These are phyloP conservation scores for Neonectria faginata DNA, from an alignment of 2,329 filamentous ascomycete genomes.

Conservation along the genomic window DNA sequence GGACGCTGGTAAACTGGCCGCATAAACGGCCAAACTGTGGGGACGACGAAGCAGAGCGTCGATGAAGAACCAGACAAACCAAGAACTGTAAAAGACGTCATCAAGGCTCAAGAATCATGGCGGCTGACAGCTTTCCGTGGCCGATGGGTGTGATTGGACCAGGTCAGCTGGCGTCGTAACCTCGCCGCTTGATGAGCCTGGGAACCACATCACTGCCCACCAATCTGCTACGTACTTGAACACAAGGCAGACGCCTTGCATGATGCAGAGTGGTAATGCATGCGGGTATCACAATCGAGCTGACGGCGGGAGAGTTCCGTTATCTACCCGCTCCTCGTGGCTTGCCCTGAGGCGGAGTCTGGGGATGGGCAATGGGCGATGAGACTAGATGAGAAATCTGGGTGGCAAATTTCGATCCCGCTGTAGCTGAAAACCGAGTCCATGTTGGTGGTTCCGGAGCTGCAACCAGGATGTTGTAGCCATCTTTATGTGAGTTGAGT, in stretches of 20 bases:
- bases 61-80: not conserved
- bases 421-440: constrained; percentile 13
- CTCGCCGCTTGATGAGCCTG: constrained; percentile 31
- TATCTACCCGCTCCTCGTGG: constrained; percentile 1
- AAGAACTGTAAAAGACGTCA: constrained; percentile 9
- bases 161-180: constrained; percentile 29
- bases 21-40: constrained; percentile 20
- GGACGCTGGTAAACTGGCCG: not conserved
- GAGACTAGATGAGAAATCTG: constrained; percentile 8
- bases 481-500: not conserved
- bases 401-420: constrained; percentile 18
- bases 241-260: constrained; percentile 32
- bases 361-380: constrained; percentile 10
- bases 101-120: not conserved
- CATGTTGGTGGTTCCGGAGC: constrained; percentile 20
- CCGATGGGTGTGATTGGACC: constrained; percentile 22
- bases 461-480: constrained; percentile 7
- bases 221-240: constrained; percentile 12
- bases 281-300: constrained; percentile 23
- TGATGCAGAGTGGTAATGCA: constrained; percentile 39
- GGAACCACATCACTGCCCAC: constrained; percentile 26
- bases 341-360: constrained; percentile 7
- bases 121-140: constrained; percentile 1
- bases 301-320: constrained; percentile 20
- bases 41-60: not conserved